Evolutionary conservation across 371 early-diverging fungal species (phyloP), one percentile per base, ranked within the genome.

Genomic region (Mortierella sp.): DNA sequence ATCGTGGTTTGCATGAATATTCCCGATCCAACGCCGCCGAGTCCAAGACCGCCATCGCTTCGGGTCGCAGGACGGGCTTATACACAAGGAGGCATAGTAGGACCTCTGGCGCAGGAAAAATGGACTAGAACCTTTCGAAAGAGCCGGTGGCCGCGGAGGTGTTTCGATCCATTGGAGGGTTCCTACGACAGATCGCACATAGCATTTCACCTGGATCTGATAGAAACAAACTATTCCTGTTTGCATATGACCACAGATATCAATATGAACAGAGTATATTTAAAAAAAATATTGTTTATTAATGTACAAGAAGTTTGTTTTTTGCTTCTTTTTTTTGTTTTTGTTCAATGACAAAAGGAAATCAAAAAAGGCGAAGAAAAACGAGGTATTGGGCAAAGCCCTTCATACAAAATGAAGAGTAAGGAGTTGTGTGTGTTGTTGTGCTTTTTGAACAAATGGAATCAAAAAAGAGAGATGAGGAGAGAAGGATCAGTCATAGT

Each of bases 401-500:
- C 68, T 63, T 63, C 63, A 63, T 7, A n/a, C 5, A n/a, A 75
- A 52, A 45, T 63, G 45, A 63, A 58, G 42, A 77, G 55, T 54
- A 24, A 28, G 68, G 68, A 65, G 68, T 21, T 55, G 55, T n/a
- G 31, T 38, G 42, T 38, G 68, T 21, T 55, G 55, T n/a, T n/a
- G 31, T 50, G 60, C 31, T 63, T 63, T 47, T 26, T 50, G 75
- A 63, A 26, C 9, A 38, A 9, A 38, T 28, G 54, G 42, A n/a
- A 50, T 10, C 42, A 50, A 78, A 42, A 38, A 38, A 34, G 19
- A 44, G n/a, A 70, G 31, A 11, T 5, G 19, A 90, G 80, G 28
- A 85, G n/a, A 28, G 57, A 50, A 45, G 70, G 54, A 71, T 38
- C 14, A 65, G 73, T 63, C 54, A 73, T 72, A 79, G 80, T 79